These are phyloP conservation scores for Diaporthe helianthi DNA, from an alignment of 2,329 filamentous ascomycete genomes.

Conservation along the genomic window DNA sequence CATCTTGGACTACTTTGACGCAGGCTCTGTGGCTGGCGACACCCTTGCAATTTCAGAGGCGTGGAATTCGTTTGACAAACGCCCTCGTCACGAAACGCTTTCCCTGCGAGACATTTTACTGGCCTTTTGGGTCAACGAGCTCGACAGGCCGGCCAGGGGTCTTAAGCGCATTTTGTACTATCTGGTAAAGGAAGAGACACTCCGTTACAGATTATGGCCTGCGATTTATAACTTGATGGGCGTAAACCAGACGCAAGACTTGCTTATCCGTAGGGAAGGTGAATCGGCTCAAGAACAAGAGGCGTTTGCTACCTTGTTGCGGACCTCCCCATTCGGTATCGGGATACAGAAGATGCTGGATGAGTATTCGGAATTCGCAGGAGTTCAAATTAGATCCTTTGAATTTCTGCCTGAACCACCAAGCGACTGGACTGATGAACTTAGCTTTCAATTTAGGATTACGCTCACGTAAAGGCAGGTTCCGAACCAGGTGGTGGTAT, in stretches of 20 bases:
- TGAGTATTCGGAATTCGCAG: neutral
- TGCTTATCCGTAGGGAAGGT: neutral
- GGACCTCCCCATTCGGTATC: neutral
- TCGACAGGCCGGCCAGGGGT: neutral
- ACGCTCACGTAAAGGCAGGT: neutral
- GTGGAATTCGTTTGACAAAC: neutral
- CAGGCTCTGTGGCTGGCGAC: neutral
- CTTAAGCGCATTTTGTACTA: neutral
- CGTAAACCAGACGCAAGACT: fast-evolving
- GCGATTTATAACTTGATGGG: neutral
- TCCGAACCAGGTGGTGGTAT: no score
- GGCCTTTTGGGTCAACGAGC: neutral
- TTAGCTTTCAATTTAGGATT: neutral
- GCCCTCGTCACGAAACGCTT: neutral
- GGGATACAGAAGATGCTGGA: neutral
- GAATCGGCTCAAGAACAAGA: neutral
- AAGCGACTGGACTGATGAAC: no score
- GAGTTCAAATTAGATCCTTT: neutral
- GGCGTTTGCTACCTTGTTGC: neutral
- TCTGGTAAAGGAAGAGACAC: neutral
- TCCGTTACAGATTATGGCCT: neutral
- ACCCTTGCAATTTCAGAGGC: neutral
- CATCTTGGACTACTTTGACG: neutral
- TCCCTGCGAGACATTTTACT: neutral
- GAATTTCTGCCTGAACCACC: neutral